phyloP scores from a whole-genome alignment of 495 filamentous ascomycete genomes.

The Neurospora pannonica region DNA sequence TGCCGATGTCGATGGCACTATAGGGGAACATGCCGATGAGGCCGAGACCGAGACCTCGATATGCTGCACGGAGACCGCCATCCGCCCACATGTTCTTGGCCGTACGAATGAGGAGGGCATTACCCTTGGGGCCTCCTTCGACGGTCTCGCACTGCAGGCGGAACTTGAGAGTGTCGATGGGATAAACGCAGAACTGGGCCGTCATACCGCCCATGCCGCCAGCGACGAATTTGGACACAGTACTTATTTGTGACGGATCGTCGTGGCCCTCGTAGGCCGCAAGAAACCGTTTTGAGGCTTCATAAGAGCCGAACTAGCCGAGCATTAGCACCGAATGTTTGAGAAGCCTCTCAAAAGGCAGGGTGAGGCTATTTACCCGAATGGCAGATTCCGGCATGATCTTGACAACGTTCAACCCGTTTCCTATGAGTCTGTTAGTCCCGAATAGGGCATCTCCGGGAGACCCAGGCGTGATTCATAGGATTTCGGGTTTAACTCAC shows the following conservation, averaged over 20 bases:
- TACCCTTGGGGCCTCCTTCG: constrained; percentile 72
- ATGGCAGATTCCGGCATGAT: constrained; percentile 98
- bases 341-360: not conserved
- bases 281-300: constrained; percentile 82
- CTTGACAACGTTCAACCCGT: constrained; percentile 93
- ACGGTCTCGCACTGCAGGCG: constrained; percentile 91
- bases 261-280: constrained; percentile 81
- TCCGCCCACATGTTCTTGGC: constrained; percentile 74
- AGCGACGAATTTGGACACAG: constrained; percentile 79
- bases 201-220: constrained; percentile 87
- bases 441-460: not conserved
- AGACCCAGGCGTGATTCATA: not conserved
- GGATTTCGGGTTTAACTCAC: constrained; percentile 37
- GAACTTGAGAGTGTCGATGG: constrained; percentile 95
- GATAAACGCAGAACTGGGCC: constrained; percentile 95
- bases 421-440: constrained; percentile 53
- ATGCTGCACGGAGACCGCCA: constrained; percentile 67
- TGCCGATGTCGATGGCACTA: constrained; percentile 90
- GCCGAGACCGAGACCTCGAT: constrained; percentile 87
- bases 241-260: constrained; percentile 67
- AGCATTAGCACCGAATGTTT: constrained; percentile 10
- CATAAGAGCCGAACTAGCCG: constrained; percentile 77
- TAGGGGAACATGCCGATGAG: constrained; percentile 96
- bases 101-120: constrained; percentile 71
- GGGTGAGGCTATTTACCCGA: constrained; percentile 32